A percentile compares a stretch with the other conserved stretches of the same genome.
Conservation (phyloP, 352 stramenopile genomes). For the Phytophthora ramorum region DNA sequence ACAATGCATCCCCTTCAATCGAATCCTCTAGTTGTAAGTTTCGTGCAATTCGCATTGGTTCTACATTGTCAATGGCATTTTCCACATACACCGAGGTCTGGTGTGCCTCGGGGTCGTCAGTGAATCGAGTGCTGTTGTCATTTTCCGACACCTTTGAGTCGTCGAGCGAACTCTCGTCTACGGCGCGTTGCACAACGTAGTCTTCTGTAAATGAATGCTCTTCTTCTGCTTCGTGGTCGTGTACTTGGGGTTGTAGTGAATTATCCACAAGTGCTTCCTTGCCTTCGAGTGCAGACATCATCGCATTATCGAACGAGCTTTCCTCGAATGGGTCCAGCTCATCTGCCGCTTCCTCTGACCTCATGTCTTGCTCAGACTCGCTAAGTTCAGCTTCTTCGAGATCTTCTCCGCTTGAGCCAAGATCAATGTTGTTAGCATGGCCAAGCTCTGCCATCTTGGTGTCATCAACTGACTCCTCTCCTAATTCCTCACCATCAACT, state of each 20-base stretch:
- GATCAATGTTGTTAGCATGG: neutral
- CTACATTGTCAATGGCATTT: neutral
- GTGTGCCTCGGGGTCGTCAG: neutral
- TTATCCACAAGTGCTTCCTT: slow-evolving; percentile 10
- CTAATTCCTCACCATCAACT: slow-evolving; percentile 21
- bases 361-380: slow-evolving; percentile 8
- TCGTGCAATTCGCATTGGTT: neutral
- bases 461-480: slow-evolving; percentile 25
- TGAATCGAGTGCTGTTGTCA: neutral
- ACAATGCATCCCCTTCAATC: slow-evolving; percentile 7
- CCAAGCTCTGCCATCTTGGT: slow-evolving; percentile 3
- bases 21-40: slow-evolving; percentile 6
- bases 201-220: slow-evolving; percentile 6
- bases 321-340: slow-evolving; percentile 24
- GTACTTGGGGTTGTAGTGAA: neutral
- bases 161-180: slow-evolving; percentile 17
- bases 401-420: slow-evolving; percentile 3
- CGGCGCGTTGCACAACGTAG: slow-evolving; percentile 5
- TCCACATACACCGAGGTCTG: neutral
- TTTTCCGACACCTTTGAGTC: slow-evolving; percentile 18
- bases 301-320: slow-evolving; percentile 26
- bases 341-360: slow-evolving; percentile 3
- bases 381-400: slow-evolving; percentile 7
- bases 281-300: slow-evolving; percentile 20
- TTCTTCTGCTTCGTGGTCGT: slow-evolving; percentile 7